Conservation (phyloP, 352 stramenopile genomes). For the Phytophthora capsici region DNA sequence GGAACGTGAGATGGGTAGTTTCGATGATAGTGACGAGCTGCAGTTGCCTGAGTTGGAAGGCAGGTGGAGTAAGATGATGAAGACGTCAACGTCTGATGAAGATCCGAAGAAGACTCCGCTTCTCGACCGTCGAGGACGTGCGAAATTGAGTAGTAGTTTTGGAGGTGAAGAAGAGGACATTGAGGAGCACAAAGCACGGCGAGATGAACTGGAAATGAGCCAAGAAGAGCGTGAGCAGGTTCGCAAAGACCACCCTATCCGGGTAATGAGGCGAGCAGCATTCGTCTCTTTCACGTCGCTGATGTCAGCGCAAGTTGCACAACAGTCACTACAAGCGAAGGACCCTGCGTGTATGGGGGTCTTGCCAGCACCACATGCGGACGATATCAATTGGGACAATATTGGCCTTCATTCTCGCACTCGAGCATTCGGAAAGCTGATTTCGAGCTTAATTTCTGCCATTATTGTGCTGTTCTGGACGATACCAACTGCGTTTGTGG, state of each 20-base stretch:
- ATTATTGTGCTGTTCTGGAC: constrained; percentile 86
- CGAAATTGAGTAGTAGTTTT: constrained; percentile 26
- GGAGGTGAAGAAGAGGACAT: constrained; percentile 25
- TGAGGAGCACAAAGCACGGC: constrained; percentile 41
- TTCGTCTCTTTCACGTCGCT: constrained; percentile 85
- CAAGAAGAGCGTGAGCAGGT: constrained; percentile 55
- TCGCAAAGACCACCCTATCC: constrained; percentile 58
- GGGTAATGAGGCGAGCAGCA: constrained; percentile 68
- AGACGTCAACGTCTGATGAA: constrained; percentile 13
- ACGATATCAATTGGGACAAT: constrained; percentile 84
- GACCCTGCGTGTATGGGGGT: constrained; percentile 64
- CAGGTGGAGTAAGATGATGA: constrained; percentile 13
- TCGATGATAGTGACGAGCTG: constrained; percentile 30
- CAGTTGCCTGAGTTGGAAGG: constrained; percentile 13
- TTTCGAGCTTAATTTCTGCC: constrained; percentile 62
- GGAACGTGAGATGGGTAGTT: constrained; percentile 26
- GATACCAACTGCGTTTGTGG: constrained; percentile 80
- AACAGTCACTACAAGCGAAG: constrained; percentile 71
- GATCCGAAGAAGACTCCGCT: constrained; percentile 30
- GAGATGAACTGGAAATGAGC: constrained; percentile 48
- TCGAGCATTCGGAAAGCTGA: constrained; percentile 52
- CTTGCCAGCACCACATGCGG: constrained; percentile 54
- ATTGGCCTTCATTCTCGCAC: constrained; percentile 64
- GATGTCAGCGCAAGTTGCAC: constrained; percentile 70
- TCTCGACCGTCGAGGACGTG: constrained; percentile 16